phyloP scores from a whole-genome alignment of 2,329 filamentous ascomycete genomes.

The Ambrosiella cleistominuta region DNA sequence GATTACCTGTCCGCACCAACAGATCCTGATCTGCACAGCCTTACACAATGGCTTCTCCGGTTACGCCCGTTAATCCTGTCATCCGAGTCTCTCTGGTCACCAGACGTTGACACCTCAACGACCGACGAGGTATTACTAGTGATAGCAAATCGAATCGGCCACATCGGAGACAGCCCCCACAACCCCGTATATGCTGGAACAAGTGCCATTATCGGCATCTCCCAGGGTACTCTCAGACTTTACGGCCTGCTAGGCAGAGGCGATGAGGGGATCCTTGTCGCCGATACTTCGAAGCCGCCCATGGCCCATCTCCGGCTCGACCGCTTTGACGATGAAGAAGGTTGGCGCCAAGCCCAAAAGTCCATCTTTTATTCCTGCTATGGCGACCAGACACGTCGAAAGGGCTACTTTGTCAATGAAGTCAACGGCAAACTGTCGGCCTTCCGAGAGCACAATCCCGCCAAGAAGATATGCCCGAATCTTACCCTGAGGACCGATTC shows the following conservation, averaged over 20 bases:
- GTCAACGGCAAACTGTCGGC: too few relatives aligned
- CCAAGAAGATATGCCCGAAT: too few relatives aligned
- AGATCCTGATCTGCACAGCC: slow-evolving; percentile 52
- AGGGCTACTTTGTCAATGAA: too few relatives aligned
- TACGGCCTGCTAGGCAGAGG: slow-evolving; percentile 54
- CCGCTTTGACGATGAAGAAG: background rate
- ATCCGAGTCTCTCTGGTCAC: background rate
- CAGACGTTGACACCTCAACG: slow-evolving; percentile 19
- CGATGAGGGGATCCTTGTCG: slow-evolving; percentile 47
- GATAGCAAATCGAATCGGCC: slow-evolving; percentile 52
- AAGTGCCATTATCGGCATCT: slow-evolving; percentile 50
- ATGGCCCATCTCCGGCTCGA: slow-evolving; percentile 22
- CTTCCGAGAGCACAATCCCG: too few relatives aligned
- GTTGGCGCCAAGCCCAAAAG: background rate
- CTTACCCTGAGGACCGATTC: too few relatives aligned
- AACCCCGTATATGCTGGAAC: slow-evolving; percentile 47
- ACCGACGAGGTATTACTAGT: slow-evolving; percentile 49
- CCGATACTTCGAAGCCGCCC: slow-evolving; percentile 37
- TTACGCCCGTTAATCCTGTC: slow-evolving; percentile 44
- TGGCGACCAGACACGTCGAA: too few relatives aligned
- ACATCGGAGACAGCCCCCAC: slow-evolving; percentile 34
- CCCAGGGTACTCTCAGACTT: slow-evolving; percentile 45
- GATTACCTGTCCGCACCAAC: slow-evolving; percentile 29
- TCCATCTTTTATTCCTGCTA: background rate
- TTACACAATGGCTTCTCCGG: slow-evolving; percentile 60